phyloP scores from a whole-genome alignment of 208 protist species.

The Trypanosoma scelopori region DNA sequence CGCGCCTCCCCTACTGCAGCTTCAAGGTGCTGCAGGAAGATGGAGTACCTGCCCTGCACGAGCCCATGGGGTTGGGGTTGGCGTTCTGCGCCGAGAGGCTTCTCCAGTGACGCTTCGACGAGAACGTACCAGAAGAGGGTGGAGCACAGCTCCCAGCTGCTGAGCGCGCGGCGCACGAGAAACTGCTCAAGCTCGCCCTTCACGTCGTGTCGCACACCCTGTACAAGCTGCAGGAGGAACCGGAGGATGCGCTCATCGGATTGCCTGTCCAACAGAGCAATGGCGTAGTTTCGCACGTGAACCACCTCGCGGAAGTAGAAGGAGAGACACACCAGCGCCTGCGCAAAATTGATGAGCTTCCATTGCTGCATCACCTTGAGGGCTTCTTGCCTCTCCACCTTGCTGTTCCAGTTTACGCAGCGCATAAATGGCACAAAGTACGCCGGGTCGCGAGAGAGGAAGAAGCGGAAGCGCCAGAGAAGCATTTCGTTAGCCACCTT shows the following conservation, averaged over 20 bases:
- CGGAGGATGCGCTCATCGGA: constrained; percentile 43
- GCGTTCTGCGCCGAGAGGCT: constrained; percentile 3
- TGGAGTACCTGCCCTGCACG: neutral
- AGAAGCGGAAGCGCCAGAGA: constrained; percentile 93
- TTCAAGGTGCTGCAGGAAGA: constrained; percentile 37
- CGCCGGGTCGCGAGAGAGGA: constrained; percentile 66
- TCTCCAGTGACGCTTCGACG: constrained; percentile 45
- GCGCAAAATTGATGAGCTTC: constrained; percentile 56
- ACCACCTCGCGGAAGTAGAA: constrained; percentile 58
- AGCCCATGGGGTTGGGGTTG: neutral
- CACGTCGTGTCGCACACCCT: constrained; percentile 79
- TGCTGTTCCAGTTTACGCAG: constrained; percentile 89
- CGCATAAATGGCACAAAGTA: constrained; percentile 91
- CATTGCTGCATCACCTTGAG: constrained; percentile 65
- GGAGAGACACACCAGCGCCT: constrained; percentile 77
- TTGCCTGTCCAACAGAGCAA: constrained; percentile 51
- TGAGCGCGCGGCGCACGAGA: constrained; percentile 52
- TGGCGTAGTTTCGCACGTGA: constrained; percentile 67
- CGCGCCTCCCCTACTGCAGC: constrained; percentile 30
- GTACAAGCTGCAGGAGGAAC: constrained; percentile 72
- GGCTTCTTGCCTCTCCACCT: constrained; percentile 70
- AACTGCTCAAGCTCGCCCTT: constrained; percentile 53
- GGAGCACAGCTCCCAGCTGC: constrained; percentile 78
- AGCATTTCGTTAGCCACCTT: constrained; percentile 86
- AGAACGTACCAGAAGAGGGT: constrained; percentile 63